These are phyloP conservation scores for Nissolia schottii DNA, from an alignment of 306 rosid genomes.

Conservation along the genomic window DNA sequence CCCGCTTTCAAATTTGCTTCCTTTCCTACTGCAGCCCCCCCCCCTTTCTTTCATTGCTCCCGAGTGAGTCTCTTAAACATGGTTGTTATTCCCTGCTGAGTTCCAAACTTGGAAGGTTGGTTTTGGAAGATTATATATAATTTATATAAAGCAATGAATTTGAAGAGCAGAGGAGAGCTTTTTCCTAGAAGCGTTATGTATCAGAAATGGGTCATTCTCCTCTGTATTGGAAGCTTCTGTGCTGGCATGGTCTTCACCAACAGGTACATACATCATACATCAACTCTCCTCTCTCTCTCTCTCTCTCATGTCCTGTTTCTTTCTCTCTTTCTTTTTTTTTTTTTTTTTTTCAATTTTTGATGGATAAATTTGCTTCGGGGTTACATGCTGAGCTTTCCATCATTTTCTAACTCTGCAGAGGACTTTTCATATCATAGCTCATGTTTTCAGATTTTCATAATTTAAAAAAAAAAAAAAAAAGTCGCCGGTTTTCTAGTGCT, in stretches of 20 bases:
- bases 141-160: conserved; percentile 47
- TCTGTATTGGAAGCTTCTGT: conserved; percentile 82
- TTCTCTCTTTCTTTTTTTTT: background rate
- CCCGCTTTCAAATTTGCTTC: conserved; percentile 18
- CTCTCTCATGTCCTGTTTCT: background rate
- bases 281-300: no score
- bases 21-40: background rate
- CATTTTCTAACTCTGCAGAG: background rate
- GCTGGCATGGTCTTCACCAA: conserved; percentile 86
- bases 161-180: conserved; percentile 73
- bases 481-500: background rate
- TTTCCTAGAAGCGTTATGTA: conserved; percentile 55
- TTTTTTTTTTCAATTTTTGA: background rate
- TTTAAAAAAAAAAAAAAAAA: no score
- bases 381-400: background rate
- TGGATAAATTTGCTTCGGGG: background rate
- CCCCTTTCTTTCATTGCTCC: background rate
- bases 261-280: conserved; percentile 46
- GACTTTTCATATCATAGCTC: background rate
- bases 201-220: conserved; percentile 69
- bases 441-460: conserved; percentile 19
- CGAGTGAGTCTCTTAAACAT: conserved; percentile 27
- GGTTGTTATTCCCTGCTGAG: conserved; percentile 29
- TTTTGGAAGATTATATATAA: background rate
- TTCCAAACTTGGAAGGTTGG: conserved; percentile 2